Evolutionary conservation across 2,329 filamentous ascomycete genomes (phyloP).

Genomic region (Teratosphaeria destructans): DNA sequence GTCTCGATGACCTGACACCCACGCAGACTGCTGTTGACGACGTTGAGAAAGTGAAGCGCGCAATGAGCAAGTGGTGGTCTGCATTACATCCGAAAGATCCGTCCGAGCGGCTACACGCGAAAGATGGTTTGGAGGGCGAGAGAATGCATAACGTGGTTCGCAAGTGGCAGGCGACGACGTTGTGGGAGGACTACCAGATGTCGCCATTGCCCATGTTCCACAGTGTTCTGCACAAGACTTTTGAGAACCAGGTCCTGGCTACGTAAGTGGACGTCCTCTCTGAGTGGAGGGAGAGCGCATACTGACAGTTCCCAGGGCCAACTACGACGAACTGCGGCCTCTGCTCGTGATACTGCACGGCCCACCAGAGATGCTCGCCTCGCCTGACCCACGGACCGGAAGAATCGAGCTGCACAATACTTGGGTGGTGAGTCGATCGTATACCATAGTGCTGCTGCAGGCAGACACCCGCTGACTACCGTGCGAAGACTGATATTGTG

Average conservation of each 20-base stretch:
- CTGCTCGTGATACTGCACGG: constrained; percentile 75
- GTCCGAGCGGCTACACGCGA: constrained; percentile 20
- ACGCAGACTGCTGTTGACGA: constrained; percentile 45
- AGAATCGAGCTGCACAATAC: constrained; percentile 72
- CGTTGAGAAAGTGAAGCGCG: constrained; percentile 46
- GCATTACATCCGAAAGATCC: constrained; percentile 63
- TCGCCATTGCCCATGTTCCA: constrained; percentile 69
- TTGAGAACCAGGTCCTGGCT: constrained; percentile 22
- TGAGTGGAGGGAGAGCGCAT: not conserved
- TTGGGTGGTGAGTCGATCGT: constrained; percentile 59
- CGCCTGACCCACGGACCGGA: constrained; percentile 46
- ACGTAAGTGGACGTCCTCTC: constrained; percentile 15
- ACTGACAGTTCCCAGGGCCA: constrained; percentile 38
- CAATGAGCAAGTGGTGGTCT: constrained; percentile 67
- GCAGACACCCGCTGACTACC: constrained; percentile 32
- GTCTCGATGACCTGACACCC: constrained; percentile 38
- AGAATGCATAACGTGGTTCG: constrained; percentile 74
- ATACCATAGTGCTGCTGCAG: constrained; percentile 17
- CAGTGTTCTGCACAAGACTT: constrained; percentile 34
- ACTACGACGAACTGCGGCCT: constrained; percentile 54
- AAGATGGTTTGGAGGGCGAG: constrained; percentile 33
- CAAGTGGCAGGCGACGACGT: constrained; percentile 58
- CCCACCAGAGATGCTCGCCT: constrained; percentile 44
- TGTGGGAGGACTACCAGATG: constrained; percentile 68
- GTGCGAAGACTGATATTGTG: constrained; percentile 63